Evolutionary conservation across 495 filamentous ascomycete species (phyloP), one percentile per base, ranked within the genome.

Genomic region (Corynascus novoguineensis): DNA sequence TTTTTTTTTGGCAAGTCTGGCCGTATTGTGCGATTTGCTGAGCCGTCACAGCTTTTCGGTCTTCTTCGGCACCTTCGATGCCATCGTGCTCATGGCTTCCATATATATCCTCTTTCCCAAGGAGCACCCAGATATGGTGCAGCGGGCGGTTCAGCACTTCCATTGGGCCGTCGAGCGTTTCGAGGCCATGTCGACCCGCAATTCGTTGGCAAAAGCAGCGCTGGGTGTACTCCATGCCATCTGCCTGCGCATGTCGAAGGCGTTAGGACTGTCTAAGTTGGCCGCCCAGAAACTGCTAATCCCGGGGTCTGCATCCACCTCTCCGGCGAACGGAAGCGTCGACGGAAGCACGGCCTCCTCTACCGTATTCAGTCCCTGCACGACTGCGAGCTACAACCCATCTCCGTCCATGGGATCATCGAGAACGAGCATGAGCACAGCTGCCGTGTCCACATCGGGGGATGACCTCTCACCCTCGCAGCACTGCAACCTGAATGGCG

Each of bases 11-110:
- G 24, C 15, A 11, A 38, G 14, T 38, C 31, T 32, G 6, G 31
- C 31, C 31, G 31, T 32, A 11, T 32, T 32, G 11, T 32, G 31
- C 5, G 31, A 32, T 11, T 40, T 1, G 15, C 37, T 40, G 37
- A 35, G 19, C 12, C 10, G 29, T 1, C 8, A 1, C 28, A 69
- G 67, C 7, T 76, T 77, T 60, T 70, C 75, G 17, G 65, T 79
- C 9, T 80, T 84, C 53, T 79, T 81, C 32, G 78, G 77, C 44
- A 83, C 80, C 2, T 86, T 86, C 55, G 83, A 86, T 64, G 82
- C 83, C 19, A 73, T 83, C 52, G 76, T 85, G 28, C 73, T 86
- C 51, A 76, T 84, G 50, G 74, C 81, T 5, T 78, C 82, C 17
- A 75, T 85, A 50, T 83, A 77, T 63, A 78, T 83, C 32, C 58